phyloP scores from a whole-genome alignment of 192 early-diverging fungal species.

The Linnemannia zychae region DNA sequence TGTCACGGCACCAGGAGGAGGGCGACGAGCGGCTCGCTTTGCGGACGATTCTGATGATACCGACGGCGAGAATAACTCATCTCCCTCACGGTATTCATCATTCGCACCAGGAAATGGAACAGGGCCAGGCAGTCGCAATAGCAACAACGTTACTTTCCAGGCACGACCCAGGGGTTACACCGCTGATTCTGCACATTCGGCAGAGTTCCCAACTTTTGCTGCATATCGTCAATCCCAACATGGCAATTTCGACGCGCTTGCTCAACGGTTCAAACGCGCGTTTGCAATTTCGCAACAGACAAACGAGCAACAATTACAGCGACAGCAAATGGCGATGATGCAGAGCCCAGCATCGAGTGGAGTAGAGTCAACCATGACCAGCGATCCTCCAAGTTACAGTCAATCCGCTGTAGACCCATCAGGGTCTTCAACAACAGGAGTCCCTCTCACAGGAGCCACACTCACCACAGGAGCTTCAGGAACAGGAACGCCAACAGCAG shows the following conservation, averaged over 20 bases:
- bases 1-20: constrained; percentile 1
- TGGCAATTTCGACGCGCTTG: constrained; percentile 37
- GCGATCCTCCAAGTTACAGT: neutral
- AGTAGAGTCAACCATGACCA: neutral
- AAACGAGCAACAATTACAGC: constrained; percentile 12
- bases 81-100: neutral
- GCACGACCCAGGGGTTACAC: constrained; percentile 40
- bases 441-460: neutral
- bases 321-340: neutral
- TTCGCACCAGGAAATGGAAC: neutral
- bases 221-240: constrained; percentile 46
- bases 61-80: neutral
- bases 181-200: constrained; percentile 32
- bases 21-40: constrained; percentile 17
- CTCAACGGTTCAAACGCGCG: constrained; percentile 34
- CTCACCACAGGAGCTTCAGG: neutral
- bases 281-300: constrained; percentile 33
- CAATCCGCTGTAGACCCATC: neutral
- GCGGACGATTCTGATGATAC: neutral
- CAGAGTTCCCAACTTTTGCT: constrained; percentile 38
- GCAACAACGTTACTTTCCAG: constrained; percentile 43
- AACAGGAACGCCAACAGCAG: constrained; percentile 20
- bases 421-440: neutral
- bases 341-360: neutral
- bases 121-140: neutral